Evolutionary conservation across 306 rosid genomes (phyloP).

Genomic region (Acacia confusa): DNA sequence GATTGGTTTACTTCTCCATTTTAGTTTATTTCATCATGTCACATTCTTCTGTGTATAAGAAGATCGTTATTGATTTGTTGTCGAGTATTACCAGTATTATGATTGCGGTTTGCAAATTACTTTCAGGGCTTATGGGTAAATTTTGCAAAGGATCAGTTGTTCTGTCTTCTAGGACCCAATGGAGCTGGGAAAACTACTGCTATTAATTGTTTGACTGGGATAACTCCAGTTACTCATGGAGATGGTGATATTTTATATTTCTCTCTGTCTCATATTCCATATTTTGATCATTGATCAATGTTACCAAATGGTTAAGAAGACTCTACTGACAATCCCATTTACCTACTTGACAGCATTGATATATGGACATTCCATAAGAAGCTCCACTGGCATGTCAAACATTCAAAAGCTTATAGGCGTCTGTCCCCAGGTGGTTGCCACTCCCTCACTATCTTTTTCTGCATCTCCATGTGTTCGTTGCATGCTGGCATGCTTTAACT

Average conservation of each 20-base stretch:
- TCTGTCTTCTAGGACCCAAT: conserved; percentile 91
- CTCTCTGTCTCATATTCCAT: not conserved
- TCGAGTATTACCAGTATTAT: not conserved
- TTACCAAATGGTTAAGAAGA: conserved; percentile 6
- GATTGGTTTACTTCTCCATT: not conserved
- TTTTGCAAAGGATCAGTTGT: conserved; percentile 76
- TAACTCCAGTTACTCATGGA: conserved; percentile 79
- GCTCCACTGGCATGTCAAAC: conserved; percentile 72
- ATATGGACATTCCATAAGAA: conserved; percentile 71
- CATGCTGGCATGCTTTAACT: conserved; percentile 2
- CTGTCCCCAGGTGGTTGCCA: conserved; percentile 83
- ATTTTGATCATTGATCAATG: conserved; percentile 11
- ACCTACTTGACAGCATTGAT: conserved; percentile 57
- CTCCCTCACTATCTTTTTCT: not conserved
- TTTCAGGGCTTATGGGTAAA: conserved; percentile 92
- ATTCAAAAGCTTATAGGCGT: conserved; percentile 80
- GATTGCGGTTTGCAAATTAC: conserved; percentile 28
- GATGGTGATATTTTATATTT: conserved; percentile 55
- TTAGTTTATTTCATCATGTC: not conserved
- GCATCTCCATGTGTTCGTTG: conserved; percentile 12
- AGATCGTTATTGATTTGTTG: conserved; percentile 7
- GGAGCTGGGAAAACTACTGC: conserved; percentile 97
- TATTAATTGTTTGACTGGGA: conserved; percentile 89
- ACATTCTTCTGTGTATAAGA: conserved; percentile 3
- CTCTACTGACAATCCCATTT: conserved; percentile 25